Conservation (phyloP, 1,284 basidiomycete species). For the Ceraceosorus guamensis region DNA sequence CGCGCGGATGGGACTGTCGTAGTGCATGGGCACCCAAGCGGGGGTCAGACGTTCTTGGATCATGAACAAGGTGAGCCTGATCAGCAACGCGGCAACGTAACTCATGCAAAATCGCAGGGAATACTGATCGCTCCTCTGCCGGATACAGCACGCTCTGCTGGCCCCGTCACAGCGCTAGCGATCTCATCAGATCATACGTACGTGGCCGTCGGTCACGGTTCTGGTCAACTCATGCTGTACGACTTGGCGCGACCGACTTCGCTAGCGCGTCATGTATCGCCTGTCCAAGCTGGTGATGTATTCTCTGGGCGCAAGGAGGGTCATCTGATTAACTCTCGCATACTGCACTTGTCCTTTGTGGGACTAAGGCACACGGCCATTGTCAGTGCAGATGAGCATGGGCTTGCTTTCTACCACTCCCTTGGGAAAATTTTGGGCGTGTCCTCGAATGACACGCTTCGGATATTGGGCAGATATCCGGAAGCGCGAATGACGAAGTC, state of each 20-base stretch:
- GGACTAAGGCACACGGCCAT: constrained; percentile 88
- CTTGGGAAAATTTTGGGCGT: constrained; percentile 91
- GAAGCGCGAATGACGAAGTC: constrained; percentile 20
- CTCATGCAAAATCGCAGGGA: constrained; percentile 68
- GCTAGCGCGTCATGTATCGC: constrained; percentile 61
- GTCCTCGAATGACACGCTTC: constrained; percentile 85
- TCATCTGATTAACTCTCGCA: constrained; percentile 76
- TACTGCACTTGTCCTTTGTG: constrained; percentile 81
- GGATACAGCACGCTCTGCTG: constrained; percentile 49
- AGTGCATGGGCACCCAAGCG: not conserved
- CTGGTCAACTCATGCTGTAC: constrained; percentile 79
- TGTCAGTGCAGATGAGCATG: constrained; percentile 80
- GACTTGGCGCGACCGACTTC: constrained; percentile 63
- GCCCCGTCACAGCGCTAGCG: constrained; percentile 80
- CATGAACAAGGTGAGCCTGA: constrained; percentile 3
- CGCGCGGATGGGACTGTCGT: not conserved
- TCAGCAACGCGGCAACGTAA: constrained; percentile 41
- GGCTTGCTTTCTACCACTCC: constrained; percentile 90
- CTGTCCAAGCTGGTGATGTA: constrained; percentile 63
- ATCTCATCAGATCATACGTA: constrained; percentile 91
- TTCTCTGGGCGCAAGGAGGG: constrained; percentile 82
- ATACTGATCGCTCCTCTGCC: constrained; percentile 72
- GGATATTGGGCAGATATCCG: constrained; percentile 80
- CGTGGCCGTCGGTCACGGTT: constrained; percentile 77
- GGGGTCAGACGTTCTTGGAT: constrained; percentile 1